These are phyloP conservation scores for Tilletia setariae DNA, from an alignment of 1,284 basidiomycete genomes.

Conservation along the genomic window DNA sequence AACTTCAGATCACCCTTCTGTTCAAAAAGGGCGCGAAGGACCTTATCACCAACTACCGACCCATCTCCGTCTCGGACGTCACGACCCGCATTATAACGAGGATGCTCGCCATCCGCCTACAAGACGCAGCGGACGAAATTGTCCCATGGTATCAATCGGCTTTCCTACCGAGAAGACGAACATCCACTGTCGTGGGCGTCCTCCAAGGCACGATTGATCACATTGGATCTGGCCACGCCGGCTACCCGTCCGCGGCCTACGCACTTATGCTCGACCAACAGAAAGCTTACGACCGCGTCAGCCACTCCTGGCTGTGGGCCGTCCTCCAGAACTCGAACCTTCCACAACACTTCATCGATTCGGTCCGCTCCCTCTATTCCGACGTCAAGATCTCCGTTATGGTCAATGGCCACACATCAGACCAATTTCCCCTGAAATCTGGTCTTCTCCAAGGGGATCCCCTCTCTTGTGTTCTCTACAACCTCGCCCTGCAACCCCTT, in stretches of 20 bases:
- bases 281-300: not conserved
- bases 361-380: not conserved
- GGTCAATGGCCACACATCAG: not conserved
- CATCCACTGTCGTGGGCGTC: not conserved
- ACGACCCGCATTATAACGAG: not conserved
- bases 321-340: not conserved
- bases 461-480: not conserved
- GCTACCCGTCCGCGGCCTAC: not conserved
- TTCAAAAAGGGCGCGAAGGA: not conserved
- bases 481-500: slow-evolving; percentile 1
- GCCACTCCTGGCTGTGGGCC: not conserved
- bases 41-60: not conserved
- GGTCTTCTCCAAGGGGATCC: not conserved
- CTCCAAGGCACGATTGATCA: not conserved
- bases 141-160: not conserved
- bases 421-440: not conserved
- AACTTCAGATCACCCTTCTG: not conserved
- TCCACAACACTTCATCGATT: not conserved
- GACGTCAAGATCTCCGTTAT: not conserved
- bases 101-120: not conserved
- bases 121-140: not conserved
- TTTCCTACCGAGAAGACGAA: too few species aligned
- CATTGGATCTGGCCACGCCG: not conserved
- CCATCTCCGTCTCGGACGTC: not conserved
- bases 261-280: not conserved